These are phyloP conservation scores for Phytophthora crassamura DNA, from an alignment of 352 stramenopile species.

Conservation along the genomic window DNA sequence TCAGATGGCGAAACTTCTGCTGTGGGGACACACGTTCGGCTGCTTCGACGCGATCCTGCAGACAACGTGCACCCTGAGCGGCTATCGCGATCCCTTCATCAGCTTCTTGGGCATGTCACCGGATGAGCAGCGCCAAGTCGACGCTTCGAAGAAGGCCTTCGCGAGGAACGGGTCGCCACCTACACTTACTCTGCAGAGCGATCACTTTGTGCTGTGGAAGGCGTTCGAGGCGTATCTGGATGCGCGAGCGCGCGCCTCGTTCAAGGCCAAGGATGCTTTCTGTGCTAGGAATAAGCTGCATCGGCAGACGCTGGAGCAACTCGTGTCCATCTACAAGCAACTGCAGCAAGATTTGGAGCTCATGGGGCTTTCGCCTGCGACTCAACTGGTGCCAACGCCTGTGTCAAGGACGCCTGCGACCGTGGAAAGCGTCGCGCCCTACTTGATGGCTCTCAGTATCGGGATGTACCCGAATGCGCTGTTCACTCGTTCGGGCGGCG, in stretches of 20 bases:
- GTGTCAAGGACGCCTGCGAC: conserved; percentile 17
- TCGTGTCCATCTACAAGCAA: conserved; percentile 74
- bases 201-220: conserved; percentile 76
- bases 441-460: conserved; percentile 69
- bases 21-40: conserved; percentile 76
- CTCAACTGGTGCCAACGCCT: conserved; percentile 45
- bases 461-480: conserved; percentile 84
- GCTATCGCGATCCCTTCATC: conserved; percentile 81
- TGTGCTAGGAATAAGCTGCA: conserved; percentile 75
- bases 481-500: conserved; percentile 42
- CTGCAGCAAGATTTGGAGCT: conserved; percentile 62
- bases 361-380: conserved; percentile 54
- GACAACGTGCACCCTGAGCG: conserved; percentile 74
- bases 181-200: conserved; percentile 57
- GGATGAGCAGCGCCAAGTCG: conserved; percentile 63
- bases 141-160: conserved; percentile 63
- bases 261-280: conserved; percentile 47
- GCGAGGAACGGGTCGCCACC: conserved; percentile 46
- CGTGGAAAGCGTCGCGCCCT: conserved; percentile 51
- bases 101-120: conserved; percentile 73
- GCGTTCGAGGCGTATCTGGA: conserved; percentile 68
- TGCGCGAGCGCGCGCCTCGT: conserved; percentile 48
- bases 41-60: conserved; percentile 69
- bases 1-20: conserved; percentile 73
- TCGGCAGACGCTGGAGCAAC: conserved; percentile 67